Evolutionary conservation across 176 grass and related monocot species (phyloP), one percentile per base, ranked within the genome.

Genomic region (Echinochloa phyllopogon): DNA sequence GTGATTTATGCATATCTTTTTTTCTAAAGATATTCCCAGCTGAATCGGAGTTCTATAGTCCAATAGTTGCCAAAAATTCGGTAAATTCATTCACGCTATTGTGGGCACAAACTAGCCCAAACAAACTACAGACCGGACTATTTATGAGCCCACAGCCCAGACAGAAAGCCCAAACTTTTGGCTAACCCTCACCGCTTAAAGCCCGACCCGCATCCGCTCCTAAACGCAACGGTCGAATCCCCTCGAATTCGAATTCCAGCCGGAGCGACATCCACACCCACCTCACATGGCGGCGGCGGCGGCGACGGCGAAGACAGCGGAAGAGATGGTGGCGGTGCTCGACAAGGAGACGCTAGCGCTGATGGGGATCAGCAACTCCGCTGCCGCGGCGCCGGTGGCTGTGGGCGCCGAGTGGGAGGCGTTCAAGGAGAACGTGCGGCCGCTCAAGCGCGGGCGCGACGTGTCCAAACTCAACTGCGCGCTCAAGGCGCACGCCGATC

Each of bases 361-460:
- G 74, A 18, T 86, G 82, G 90, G 77, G 23, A 4, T 6, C 24
- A 65, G 47, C 41, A 57, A 47, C 4, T 82, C 66, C 33, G 67
- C 77, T 3, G 58, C 61, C 37, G 72, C 84, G 25, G 80, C 89
- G 33, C 65, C 76, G 65, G 76, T 81, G 85, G 69, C 86, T 18
- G 37, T 64, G 84, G 85, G 80, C 15, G 67, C 69, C 58, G 93
- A 99, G 60, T 96, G 89, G 91, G 96, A 99, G 86, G 67, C 78
- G 14, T 95, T 83, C 87, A 95, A 96, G 91, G 93, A 99, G 78
- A 99, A 99, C 81, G 85, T 99, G 56, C 89, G 96, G 73, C 96
- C 96, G 51, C 90, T 99, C 57, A 99, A 99, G 90, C 93, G 96
- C 21, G 96, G 96, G 44, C 96, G 93, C 45, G 94, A 99, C 44